Evolutionary conservation across 2,329 filamentous ascomycete genomes (phyloP).

Genomic region (Cryphonectria nitschkei): DNA sequence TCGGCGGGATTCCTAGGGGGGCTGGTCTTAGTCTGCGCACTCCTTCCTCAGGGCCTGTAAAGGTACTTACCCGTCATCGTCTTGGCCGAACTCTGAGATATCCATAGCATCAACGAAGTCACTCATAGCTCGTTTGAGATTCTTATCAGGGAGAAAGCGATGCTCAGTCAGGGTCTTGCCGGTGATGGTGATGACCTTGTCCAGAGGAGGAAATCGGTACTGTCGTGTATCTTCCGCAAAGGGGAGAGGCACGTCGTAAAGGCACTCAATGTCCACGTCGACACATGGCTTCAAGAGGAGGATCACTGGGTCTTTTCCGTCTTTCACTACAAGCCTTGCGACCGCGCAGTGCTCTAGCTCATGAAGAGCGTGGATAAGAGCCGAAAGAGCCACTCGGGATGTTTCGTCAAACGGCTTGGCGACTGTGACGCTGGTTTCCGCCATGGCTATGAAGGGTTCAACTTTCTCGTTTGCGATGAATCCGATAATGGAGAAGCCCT

Average conservation of each 20-base stretch:
- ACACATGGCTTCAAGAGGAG: conserved; percentile 80
- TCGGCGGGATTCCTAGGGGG: conserved; percentile 53
- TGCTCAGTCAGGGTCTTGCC: conserved; percentile 82
- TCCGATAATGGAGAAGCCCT: conserved; percentile 80
- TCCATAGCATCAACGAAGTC: conserved; percentile 95
- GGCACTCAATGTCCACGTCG: conserved; percentile 77
- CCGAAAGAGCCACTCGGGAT: conserved; percentile 82
- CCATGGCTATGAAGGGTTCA: conserved; percentile 83
- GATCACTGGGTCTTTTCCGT: conserved; percentile 76
- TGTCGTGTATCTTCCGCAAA: conserved; percentile 89
- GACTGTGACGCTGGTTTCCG: conserved; percentile 76
- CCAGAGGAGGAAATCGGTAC: conserved; percentile 91
- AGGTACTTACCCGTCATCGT: conserved; percentile 71
- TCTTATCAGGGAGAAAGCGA: conserved; percentile 76
- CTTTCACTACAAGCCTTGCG: conserved; percentile 82
- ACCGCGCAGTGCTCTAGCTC: conserved; percentile 86
- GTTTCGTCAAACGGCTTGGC: conserved; percentile 79
- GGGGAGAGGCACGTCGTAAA: conserved; percentile 87
- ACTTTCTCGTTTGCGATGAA: conserved; percentile 80
- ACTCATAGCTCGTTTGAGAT: conserved; percentile 80
- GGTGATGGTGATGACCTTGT: conserved; percentile 84
- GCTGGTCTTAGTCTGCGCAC: not conserved
- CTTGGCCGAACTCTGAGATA: conserved; percentile 68
- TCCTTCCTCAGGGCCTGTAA: not conserved
- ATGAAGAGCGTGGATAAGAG: conserved; percentile 83